A percentile compares a stretch with the other conserved stretches of the same genome.
Conservation (phyloP, 2,329 filamentous ascomycete genomes). For the Metarhizium album region DNA sequence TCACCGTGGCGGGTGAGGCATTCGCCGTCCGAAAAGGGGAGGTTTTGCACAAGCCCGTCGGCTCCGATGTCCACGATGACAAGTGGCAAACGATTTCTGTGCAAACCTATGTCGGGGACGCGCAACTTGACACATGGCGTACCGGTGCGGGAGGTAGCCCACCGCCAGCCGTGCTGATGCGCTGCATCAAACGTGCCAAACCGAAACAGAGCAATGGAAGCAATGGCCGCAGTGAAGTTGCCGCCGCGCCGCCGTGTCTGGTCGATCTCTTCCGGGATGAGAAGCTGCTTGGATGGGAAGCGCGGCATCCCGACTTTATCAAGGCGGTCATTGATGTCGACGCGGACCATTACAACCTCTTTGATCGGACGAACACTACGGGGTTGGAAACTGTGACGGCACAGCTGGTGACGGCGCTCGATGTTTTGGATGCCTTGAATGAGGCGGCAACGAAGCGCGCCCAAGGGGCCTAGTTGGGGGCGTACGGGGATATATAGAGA, state of each 20-base stretch:
- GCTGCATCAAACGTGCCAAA: slow-evolving; percentile 9
- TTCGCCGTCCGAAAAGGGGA: slow-evolving; percentile 10
- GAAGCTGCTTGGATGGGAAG: slow-evolving; percentile 18
- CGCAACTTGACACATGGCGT: not conserved
- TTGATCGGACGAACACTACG: slow-evolving; percentile 10
- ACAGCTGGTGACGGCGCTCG: slow-evolving; percentile 7
- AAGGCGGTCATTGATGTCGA: slow-evolving; percentile 17
- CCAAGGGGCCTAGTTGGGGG: not conserved
- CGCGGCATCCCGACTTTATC: slow-evolving; percentile 17
- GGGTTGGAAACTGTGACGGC: slow-evolving; percentile 9
- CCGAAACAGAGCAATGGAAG: not conserved
- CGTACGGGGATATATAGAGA: not conserved
- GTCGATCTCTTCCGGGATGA: slow-evolving; percentile 18
- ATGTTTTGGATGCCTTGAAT: slow-evolving; percentile 5
- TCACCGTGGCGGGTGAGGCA: slow-evolving; percentile 10
- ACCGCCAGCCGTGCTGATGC: slow-evolving; percentile 16
- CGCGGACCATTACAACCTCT: slow-evolving; percentile 17
- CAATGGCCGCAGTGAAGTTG: slow-evolving; percentile 1
- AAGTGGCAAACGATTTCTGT: slow-evolving; percentile 8
- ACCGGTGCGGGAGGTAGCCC: slow-evolving; percentile 7
- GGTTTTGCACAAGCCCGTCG: slow-evolving; percentile 13
- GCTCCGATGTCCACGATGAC: slow-evolving; percentile 1
- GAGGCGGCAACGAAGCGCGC: not conserved
- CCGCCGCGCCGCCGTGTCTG: slow-evolving; percentile 6
- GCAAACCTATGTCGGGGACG: not conserved